phyloP scores from a whole-genome alignment of 2,329 filamentous ascomycete genomes.

The Daldinia sp. region DNA sequence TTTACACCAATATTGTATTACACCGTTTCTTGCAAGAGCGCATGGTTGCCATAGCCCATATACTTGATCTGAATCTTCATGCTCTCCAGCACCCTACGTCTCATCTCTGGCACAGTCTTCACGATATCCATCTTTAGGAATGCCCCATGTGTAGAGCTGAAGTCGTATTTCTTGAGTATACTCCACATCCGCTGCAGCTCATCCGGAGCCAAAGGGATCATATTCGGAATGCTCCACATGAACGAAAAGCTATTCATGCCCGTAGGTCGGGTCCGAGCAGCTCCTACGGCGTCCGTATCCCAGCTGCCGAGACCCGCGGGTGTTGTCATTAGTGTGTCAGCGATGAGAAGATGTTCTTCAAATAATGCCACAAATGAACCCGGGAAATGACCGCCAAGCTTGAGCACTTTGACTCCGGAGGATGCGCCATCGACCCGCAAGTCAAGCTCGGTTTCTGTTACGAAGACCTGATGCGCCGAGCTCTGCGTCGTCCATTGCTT shows the following conservation, averaged over 20 bases:
- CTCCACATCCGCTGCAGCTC: slow-evolving; percentile 75
- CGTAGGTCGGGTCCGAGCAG: slow-evolving; percentile 48
- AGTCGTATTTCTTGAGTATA: slow-evolving; percentile 68
- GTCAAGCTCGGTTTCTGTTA: slow-evolving; percentile 54
- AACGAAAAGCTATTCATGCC: slow-evolving; percentile 69
- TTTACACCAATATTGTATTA: slow-evolving; percentile 10
- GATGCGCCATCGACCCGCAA: slow-evolving; percentile 44
- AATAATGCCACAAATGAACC: slow-evolving; percentile 75
- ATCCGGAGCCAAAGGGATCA: slow-evolving; percentile 73
- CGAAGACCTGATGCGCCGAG: slow-evolving; percentile 55
- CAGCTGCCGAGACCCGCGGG: slow-evolving; percentile 63
- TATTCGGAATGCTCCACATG: slow-evolving; percentile 80
- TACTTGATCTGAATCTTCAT: slow-evolving; percentile 74
- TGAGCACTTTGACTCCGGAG: slow-evolving; percentile 67
- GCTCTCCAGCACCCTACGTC: slow-evolving; percentile 73
- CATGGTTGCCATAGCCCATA: slow-evolving; percentile 57
- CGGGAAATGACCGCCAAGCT: slow-evolving; percentile 81
- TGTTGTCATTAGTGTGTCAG: slow-evolving; percentile 79
- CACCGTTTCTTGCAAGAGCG: slow-evolving; percentile 47
- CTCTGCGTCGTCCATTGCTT: slow-evolving; percentile 65
- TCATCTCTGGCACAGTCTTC: slow-evolving; percentile 59
- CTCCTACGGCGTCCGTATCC: slow-evolving; percentile 53
- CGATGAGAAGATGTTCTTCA: slow-evolving; percentile 70
- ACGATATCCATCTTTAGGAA: slow-evolving; percentile 71
- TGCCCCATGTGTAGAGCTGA: slow-evolving; percentile 71